Base-by-base conservation (phyloP, 352 stramenopile species). In the Pythium volutum region DNA sequence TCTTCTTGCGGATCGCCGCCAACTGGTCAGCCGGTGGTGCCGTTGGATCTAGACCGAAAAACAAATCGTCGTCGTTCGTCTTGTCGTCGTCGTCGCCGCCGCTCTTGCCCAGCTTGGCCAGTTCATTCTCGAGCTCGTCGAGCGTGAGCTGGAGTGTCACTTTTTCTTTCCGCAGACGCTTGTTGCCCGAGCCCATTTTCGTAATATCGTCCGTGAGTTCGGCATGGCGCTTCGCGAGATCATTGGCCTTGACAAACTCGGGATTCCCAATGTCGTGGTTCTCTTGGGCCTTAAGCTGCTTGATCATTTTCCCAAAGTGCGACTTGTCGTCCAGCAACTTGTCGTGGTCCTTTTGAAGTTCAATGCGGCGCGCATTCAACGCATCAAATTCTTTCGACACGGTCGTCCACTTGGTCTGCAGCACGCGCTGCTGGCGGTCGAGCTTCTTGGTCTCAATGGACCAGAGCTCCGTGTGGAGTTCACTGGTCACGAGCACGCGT, bases 391-490 rank as follows among this genome's bases (percentile, higher is more conserved):
- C 84, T 22, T 46, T 77, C 38, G 83, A 91, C 15, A 95, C 74
- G 15, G 80, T 80, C 26, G 77, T 66, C 78, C 79, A 91, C 48
- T 95, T 95, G 57, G 77, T 75, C n/a, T 80, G 68, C 52, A 81
- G 64, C 56, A 71, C 49, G n/a, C 51, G 68, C 56, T 83, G 64
- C 33, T 79, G 81, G 7, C 80, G 74, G 51, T 81, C 54, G 47
- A 93, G 62, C 59, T 95, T 95, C 54, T 91, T 89, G 53, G 84
- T 92, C 64, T 95, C 85, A 55, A 93, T 91, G 22, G 64, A 73
- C 85, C 85, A 95, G 67, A 95, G 87, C 59, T 95, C 85, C 22
- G 76, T 90, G 69, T 90, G 79, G 50, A 95, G 66, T 48, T 95
- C 85, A 38, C 78, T 77, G n/a, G 78, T 87, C 45, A 95, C 85